These are phyloP conservation scores for Tympanopsis confertula DNA, from an alignment of 2,329 filamentous ascomycete genomes.

Conservation along the genomic window DNA sequence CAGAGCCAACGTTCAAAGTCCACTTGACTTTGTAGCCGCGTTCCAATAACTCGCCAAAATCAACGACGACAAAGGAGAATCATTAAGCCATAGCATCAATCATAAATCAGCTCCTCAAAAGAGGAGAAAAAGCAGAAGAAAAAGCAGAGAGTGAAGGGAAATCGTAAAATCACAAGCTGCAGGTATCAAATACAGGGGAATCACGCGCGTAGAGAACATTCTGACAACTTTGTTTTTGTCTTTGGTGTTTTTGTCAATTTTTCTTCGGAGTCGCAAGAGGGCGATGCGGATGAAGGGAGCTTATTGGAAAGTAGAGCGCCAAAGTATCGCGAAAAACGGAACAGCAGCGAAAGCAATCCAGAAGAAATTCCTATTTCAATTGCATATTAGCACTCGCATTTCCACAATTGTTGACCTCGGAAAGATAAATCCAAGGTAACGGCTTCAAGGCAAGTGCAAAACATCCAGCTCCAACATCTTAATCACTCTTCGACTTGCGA, in stretches of 20 bases:
- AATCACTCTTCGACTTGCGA: neutral
- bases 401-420: neutral
- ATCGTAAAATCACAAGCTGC: too few species aligned
- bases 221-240: neutral
- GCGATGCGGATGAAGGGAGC: too few species aligned
- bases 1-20: too few species aligned
- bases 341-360: neutral
- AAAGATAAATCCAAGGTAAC: neutral
- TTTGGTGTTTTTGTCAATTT: too few species aligned
- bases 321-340: neutral
- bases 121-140: too few species aligned
- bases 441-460: neutral
- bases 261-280: too few species aligned
- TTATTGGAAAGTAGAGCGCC: neutral
- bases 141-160: too few species aligned
- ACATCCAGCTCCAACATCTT: neutral
- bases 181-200: conserved; percentile 1
- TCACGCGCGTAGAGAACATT: neutral
- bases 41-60: too few species aligned
- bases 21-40: too few species aligned
- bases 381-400: neutral
- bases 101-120: too few species aligned
- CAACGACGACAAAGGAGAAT: too few species aligned
- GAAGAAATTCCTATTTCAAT: neutral
- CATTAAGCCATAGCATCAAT: too few species aligned